These are phyloP conservation scores for Pichia sp. DNA, from an alignment of 1,139 yeast genomes.

Conservation along the genomic window DNA sequence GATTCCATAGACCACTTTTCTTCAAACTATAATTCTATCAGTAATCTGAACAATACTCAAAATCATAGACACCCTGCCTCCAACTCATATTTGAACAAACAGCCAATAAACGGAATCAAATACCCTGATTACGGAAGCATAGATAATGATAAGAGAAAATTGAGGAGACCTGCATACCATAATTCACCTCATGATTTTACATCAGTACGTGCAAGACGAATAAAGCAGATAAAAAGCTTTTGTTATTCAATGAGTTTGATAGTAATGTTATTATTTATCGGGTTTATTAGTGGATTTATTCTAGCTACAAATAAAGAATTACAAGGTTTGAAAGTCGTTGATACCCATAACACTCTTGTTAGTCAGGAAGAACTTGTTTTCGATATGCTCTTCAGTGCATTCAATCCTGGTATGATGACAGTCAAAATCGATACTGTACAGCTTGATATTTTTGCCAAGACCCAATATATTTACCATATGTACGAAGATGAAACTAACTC, in stretches of 20 bases:
- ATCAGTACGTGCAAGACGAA: constrained; percentile 27
- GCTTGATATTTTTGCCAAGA: constrained; percentile 81
- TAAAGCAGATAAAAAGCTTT: constrained; percentile 41
- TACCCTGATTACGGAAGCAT: constrained; percentile 16
- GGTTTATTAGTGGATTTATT: constrained; percentile 76
- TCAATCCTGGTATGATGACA: constrained; percentile 80
- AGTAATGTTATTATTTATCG: constrained; percentile 50
- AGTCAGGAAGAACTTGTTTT: constrained; percentile 82
- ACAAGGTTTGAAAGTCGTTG: constrained; percentile 51
- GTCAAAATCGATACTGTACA: constrained; percentile 62
- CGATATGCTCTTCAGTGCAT: constrained; percentile 68
- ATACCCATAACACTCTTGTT: constrained; percentile 65
- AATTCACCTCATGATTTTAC: constrained; percentile 56
- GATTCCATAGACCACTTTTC: constrained; percentile 10
- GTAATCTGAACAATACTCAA: background rate
- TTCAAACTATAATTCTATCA: constrained; percentile 2
- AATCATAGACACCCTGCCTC: constrained; percentile 2
- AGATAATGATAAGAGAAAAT: constrained; percentile 24
- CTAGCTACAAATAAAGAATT: constrained; percentile 85
- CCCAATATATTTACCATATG: constrained; percentile 39
- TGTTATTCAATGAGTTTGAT: constrained; percentile 52
- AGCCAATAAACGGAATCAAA: constrained; percentile 4
- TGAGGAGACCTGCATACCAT: constrained; percentile 30
- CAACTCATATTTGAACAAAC: constrained; percentile 4
- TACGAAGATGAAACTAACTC: background rate